A percentile compares a stretch with the other conserved stretches of the same genome.
Conservation (phyloP, 345 rosid species). For the Eucalyptus rudis region DNA sequence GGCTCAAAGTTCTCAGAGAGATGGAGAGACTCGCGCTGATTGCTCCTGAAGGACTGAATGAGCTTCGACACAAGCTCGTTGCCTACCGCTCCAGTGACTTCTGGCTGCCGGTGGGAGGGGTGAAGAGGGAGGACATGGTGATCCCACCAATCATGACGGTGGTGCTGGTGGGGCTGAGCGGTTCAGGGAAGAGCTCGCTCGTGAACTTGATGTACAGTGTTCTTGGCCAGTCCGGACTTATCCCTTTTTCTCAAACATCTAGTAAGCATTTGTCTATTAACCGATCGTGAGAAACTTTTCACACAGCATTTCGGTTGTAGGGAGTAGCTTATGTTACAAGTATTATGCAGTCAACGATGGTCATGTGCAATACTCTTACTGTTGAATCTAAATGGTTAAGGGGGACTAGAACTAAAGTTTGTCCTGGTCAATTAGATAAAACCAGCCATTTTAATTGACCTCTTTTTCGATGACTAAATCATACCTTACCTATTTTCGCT, state of each 20-base stretch:
- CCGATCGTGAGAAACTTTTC: background rate
- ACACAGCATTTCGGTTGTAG: background rate
- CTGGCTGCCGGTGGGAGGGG: constrained; percentile 39
- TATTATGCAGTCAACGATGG: background rate
- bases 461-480: background rate
- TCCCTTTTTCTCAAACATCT: constrained; percentile 38
- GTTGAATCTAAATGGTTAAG: background rate
- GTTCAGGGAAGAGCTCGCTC: constrained; percentile 53
- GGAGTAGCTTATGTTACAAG: background rate
- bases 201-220: constrained; percentile 53
- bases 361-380: background rate
- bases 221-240: constrained; percentile 38
- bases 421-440: background rate
- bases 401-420: background rate
- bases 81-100: constrained; percentile 34
- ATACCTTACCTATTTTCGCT: background rate
- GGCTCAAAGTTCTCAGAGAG: constrained; percentile 27
- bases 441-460: background rate
- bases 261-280: background rate
- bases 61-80: constrained; percentile 29
- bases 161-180: constrained; percentile 34
- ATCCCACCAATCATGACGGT: constrained; percentile 28
- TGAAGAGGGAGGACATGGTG: constrained; percentile 31
- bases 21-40: constrained; percentile 37
- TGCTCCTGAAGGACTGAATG: constrained; percentile 34